phyloP scores from a whole-genome alignment of 495 filamentous ascomycete genomes.

The Aspergillus bertholletiae region DNA sequence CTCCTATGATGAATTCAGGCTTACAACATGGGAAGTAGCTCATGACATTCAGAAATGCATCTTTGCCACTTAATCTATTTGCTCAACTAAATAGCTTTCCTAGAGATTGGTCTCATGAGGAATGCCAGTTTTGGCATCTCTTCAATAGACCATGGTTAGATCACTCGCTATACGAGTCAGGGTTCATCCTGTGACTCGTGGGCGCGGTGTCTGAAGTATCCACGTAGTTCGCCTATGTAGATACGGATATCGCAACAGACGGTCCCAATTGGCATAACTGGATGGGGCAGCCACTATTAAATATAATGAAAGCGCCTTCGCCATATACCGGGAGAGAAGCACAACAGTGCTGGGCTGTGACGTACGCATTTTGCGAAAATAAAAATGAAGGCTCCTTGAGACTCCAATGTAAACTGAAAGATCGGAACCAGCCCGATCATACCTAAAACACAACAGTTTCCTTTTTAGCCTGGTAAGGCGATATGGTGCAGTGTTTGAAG shows the following conservation, averaged over 20 bases:
- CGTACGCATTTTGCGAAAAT: background rate
- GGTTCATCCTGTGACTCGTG: background rate
- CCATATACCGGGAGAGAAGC: background rate
- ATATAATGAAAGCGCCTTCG: background rate
- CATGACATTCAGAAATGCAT: background rate
- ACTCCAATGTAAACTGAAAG: background rate
- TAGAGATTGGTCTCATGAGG: background rate
- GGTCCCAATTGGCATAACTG: background rate
- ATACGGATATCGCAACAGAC: background rate
- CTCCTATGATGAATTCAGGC: background rate
- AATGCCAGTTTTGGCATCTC: background rate
- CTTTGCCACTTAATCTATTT: background rate
- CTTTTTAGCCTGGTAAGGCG: background rate
- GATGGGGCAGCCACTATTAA: background rate
- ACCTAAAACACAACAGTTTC: background rate
- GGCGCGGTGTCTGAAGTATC: background rate
- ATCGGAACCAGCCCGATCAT: constrained; percentile 6
- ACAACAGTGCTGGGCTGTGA: background rate
- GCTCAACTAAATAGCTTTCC: background rate
- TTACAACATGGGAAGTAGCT: background rate
- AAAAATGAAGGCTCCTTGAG: background rate
- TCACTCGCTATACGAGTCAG: background rate
- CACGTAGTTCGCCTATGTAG: background rate
- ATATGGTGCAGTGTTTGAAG: background rate
- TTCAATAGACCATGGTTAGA: background rate